Conservation (phyloP, 2,329 filamentous ascomycete species). For the Fusarium beomiforme region DNA sequence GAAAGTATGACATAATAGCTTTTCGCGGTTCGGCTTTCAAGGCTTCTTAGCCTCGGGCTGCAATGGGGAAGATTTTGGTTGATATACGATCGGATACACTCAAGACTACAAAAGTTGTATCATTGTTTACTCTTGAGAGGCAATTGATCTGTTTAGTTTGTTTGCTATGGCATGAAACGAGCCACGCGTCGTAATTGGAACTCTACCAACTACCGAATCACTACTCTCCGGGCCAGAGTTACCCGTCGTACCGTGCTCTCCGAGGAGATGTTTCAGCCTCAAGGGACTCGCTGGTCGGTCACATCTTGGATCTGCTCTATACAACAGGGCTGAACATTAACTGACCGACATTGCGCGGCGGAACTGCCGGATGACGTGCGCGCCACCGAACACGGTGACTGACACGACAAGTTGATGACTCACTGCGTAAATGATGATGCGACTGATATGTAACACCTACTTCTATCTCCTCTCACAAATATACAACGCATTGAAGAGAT, state of each 20-base stretch:
- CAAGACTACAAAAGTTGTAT: fast-evolving
- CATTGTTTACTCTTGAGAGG: fast-evolving
- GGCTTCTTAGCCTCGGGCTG: not conserved
- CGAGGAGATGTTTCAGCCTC: not conserved
- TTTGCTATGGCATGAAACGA: not conserved
- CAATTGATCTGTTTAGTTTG: no score
- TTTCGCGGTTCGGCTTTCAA: no score
- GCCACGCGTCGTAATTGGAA: not conserved
- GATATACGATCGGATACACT: not conserved
- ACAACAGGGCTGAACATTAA: no score
- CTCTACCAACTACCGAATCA: not conserved
- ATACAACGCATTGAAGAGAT: no score
- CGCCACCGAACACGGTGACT: not conserved
- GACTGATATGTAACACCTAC: no score
- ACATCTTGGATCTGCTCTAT: no score
- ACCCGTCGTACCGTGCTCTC: not conserved
- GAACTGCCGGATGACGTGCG: not conserved
- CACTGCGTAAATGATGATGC: no score
- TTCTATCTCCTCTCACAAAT: no score
- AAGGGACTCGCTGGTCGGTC: no score
- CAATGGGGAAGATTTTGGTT: not conserved
- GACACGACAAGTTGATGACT: not conserved
- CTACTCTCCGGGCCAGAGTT: not conserved
- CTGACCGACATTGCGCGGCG: no score
- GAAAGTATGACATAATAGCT: not conserved